Percentiles rank a stretch among this genome's conserved stretches.
These are phyloP conservation scores for Sordariomycetes sp. DNA, from an alignment of 2,329 filamentous ascomycete species.

Conservation along the genomic window DNA sequence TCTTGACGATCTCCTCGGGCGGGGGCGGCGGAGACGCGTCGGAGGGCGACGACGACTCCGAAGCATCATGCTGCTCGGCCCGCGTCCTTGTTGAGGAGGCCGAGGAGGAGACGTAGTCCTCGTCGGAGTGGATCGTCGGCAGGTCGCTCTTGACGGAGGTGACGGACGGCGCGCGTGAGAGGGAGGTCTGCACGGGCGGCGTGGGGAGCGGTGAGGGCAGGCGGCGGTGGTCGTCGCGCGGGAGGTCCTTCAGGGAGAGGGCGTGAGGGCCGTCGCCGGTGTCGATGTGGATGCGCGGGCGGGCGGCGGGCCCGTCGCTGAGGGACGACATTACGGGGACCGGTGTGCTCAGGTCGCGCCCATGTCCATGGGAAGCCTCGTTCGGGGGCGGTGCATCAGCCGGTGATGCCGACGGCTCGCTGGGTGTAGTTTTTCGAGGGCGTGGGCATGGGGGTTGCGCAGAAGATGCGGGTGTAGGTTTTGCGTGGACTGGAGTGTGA, in stretches of 20 bases:
- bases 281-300: neutral
- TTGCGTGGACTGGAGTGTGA: too few relatives aligned
- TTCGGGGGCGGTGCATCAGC: neutral
- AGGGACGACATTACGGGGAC: constrained; percentile 1
- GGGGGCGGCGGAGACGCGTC: constrained; percentile 7
- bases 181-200: neutral
- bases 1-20: neutral
- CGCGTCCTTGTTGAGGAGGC: constrained; percentile 12
- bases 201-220: neutral
- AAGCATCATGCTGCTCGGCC: constrained; percentile 10
- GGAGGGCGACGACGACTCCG: constrained; percentile 19
- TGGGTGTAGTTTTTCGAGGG: neutral
- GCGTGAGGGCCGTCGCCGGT: neutral
- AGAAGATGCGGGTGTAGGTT: too few relatives aligned
- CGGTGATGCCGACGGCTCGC: neutral
- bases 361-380: neutral
- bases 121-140: constrained; percentile 16
- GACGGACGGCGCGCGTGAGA: neutral
- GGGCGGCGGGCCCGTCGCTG: neutral
- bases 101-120: constrained; percentile 19
- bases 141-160: neutral
- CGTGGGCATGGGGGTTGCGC: neutral
- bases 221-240: neutral
- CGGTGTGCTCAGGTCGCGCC: neutral
- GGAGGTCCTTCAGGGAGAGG: neutral